Conservation (phyloP, 176 grass and related monocot genomes). For the Cymbopogon citratus region DNA sequence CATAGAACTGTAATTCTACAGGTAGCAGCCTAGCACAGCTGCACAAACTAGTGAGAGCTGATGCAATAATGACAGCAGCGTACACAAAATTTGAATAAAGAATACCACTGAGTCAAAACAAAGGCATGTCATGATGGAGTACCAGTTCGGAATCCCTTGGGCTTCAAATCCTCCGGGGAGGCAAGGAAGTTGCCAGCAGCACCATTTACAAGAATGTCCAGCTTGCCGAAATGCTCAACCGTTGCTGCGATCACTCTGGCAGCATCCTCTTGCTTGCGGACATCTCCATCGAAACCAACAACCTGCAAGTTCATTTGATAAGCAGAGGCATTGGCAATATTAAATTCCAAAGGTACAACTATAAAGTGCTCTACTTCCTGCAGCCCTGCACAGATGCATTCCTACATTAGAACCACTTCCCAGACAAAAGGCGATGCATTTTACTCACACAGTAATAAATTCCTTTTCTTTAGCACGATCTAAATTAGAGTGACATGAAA, state of each 20-base stretch:
- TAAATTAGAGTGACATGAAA: not conserved
- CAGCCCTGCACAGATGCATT: not conserved
- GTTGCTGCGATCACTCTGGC: conserved; percentile 59
- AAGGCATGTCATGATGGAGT: not conserved
- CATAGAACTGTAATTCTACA: not conserved
- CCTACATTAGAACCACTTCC: not conserved
- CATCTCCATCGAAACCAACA: conserved; percentile 87
- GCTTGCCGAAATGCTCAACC: conserved; percentile 56
- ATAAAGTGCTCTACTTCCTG: not conserved
- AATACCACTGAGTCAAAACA: not conserved
- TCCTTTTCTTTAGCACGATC: not conserved
- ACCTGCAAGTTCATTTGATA: conserved; percentile 34
- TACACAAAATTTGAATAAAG: not conserved
- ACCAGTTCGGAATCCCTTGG: conserved; percentile 91
- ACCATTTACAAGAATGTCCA: conserved; percentile 91
- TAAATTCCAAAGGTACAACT: not conserved
- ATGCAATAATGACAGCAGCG: not conserved
- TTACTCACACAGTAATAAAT: not conserved
- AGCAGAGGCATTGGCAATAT: not conserved
- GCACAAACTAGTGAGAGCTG: not conserved
- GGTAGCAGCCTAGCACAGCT: not conserved
- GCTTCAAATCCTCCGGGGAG: conserved; percentile 85
- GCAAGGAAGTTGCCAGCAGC: conserved; percentile 96
- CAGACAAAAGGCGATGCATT: not conserved
- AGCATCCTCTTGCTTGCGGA: conserved; percentile 79